phyloP scores from a whole-genome alignment of 78 protist genomes.

The Dictyostelium brefeldianum region DNA sequence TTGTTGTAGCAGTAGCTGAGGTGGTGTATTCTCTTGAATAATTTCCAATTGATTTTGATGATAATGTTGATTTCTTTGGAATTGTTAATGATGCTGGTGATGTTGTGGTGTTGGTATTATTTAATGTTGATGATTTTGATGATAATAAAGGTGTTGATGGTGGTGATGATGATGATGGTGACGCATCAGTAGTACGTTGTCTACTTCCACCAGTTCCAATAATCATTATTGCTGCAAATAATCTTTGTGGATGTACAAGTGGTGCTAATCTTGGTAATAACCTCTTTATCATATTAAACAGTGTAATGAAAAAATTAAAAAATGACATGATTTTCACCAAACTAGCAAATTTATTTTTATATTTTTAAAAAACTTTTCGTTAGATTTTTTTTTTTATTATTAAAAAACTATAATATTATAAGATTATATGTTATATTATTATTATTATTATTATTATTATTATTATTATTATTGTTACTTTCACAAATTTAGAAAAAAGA shows the following conservation, averaged over 20 bases:
- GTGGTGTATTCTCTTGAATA: neutral
- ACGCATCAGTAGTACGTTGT: neutral
- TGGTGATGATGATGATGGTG: neutral
- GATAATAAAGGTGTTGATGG: conserved; percentile 24
- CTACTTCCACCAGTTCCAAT: neutral
- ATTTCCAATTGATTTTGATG: conserved; percentile 4
- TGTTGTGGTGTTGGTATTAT: neutral
- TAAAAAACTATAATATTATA: too few relatives aligned
- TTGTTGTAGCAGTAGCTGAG: neutral
- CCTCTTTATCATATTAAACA: conserved; percentile 57
- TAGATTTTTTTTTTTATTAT: too few relatives aligned
- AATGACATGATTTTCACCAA: neutral
- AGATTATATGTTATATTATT: neutral
- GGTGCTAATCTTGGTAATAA: conserved; percentile 6
- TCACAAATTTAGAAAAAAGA: too few relatives aligned
- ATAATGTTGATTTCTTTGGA: conserved; percentile 11
- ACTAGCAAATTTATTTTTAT: neutral
- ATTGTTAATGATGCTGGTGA: neutral
- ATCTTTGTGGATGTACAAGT: conserved; percentile 50
- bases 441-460: too few relatives aligned
- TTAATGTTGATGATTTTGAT: neutral
- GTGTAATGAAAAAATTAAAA: conserved; percentile 19
- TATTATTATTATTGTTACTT: too few relatives aligned
- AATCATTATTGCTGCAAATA: conserved; percentile 52
- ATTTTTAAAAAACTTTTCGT: neutral